Evolutionary conservation across 192 early-diverging fungal species (phyloP).

Genomic region (Umbelopsis vinacea): DNA sequence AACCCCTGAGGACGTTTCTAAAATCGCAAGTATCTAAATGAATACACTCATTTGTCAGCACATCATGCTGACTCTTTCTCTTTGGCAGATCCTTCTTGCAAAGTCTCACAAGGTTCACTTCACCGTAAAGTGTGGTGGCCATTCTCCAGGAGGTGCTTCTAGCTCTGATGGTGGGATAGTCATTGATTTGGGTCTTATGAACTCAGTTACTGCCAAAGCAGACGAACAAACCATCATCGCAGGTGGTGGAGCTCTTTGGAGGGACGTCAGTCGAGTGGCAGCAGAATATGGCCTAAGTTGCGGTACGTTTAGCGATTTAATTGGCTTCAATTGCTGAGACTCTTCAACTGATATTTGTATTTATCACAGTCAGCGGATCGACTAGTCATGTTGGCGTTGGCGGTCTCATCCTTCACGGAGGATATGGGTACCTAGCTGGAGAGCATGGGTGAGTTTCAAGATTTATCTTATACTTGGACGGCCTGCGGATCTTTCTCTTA

Average conservation of each 20-base stretch:
- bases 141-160: constrained; percentile 36
- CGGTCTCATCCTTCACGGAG: constrained; percentile 50
- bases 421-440: constrained; percentile 51
- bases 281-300: constrained; percentile 36
- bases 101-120: constrained; percentile 29
- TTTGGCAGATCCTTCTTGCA: constrained; percentile 31
- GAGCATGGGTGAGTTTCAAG: constrained; percentile 43
- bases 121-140: constrained; percentile 35
- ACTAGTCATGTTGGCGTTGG: constrained; percentile 46
- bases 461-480: background rate
- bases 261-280: constrained; percentile 37
- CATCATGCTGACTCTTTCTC: background rate
- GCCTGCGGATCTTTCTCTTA: background rate
- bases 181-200: constrained; percentile 32
- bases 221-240: constrained; percentile 40
- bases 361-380: constrained; percentile 36
- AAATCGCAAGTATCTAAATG: constrained; percentile 20
- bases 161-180: constrained; percentile 33
- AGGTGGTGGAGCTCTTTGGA: constrained; percentile 49
- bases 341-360: background rate
- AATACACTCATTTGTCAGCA: background rate
- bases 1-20: constrained; percentile 32
- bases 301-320: constrained; percentile 13
- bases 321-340: background rate
- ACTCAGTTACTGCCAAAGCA: constrained; percentile 28